Evolutionary conservation across 2,329 filamentous ascomycete species (phyloP).

Genomic region (Fusarium devonianum): DNA sequence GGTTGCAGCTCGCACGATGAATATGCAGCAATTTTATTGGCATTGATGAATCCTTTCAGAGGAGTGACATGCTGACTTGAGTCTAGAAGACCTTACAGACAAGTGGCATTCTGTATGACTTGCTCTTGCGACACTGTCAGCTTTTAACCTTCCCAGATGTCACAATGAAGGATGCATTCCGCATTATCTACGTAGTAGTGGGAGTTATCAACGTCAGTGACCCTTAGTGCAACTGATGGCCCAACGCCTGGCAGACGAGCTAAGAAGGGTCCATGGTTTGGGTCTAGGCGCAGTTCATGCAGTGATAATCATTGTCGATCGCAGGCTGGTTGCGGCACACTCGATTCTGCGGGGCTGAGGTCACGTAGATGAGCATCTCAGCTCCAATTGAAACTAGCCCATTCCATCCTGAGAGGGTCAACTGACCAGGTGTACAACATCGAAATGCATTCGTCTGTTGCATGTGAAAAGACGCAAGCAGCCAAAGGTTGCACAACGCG

Average conservation of each 20-base stretch:
- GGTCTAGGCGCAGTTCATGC: slow-evolving; percentile 11
- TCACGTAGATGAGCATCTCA: slow-evolving; percentile 13
- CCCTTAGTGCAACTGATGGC: too few relatives aligned
- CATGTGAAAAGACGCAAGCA: slow-evolving; percentile 1
- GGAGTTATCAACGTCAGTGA: neutral
- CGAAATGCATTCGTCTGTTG: neutral
- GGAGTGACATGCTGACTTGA: neutral
- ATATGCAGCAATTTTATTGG: neutral
- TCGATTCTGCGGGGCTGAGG: slow-evolving; percentile 11
- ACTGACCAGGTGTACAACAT: too few relatives aligned
- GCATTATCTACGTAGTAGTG: slow-evolving; percentile 7
- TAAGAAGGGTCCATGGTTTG: slow-evolving; percentile 5
- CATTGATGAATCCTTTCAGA: neutral
- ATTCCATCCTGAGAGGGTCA: too few relatives aligned
- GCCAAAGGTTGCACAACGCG: slow-evolving; percentile 20
- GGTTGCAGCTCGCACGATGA: slow-evolving; percentile 4
- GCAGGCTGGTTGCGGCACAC: slow-evolving; percentile 11
- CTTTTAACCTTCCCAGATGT: too few relatives aligned
- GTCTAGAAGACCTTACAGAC: neutral
- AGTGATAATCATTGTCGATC: slow-evolving; percentile 19
- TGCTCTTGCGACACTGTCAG: too few relatives aligned
- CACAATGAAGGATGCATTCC: too few relatives aligned
- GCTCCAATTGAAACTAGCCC: neutral
- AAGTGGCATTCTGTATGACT: neutral
- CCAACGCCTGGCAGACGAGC: too few relatives aligned